A percentile compares a stretch with the other conserved stretches of the same genome.
phyloP scores from a whole-genome alignment of 176 grass and related monocot genomes.

The Echinochloa phyllopogon region DNA sequence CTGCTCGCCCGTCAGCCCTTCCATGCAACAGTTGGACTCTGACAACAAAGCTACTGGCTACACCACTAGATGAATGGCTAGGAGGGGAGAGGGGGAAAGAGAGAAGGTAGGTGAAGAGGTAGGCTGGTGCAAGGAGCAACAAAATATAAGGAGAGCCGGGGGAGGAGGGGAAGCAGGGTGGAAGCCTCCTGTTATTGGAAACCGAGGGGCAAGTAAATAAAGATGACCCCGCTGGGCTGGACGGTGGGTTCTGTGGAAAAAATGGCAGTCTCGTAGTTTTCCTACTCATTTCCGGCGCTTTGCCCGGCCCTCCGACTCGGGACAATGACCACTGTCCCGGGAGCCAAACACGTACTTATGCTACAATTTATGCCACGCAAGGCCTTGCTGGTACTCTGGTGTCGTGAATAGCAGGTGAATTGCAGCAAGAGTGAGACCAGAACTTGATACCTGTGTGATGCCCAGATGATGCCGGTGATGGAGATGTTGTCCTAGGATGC shows the following conservation, averaged over 20 bases:
- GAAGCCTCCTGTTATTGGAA: conserved; percentile 42
- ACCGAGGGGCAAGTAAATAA: conserved; percentile 7
- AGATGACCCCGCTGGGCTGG: conserved; percentile 22
- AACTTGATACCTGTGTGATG: not conserved
- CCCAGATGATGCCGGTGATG: not conserved
- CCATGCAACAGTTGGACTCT: conserved; percentile 40
- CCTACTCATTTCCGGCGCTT: conserved; percentile 53
- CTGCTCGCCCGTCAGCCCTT: conserved; percentile 65
- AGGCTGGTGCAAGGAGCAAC: not conserved
- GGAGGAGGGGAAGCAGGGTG: conserved; percentile 19
- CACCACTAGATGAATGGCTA: conserved; percentile 2
- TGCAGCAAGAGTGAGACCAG: not conserved
- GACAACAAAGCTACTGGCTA: not conserved
- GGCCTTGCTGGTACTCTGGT: not conserved
- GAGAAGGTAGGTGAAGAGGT: not conserved
- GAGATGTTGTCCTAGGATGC: not conserved
- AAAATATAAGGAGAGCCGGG: not conserved
- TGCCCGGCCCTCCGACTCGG: conserved; percentile 16
- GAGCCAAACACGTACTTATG: not conserved
- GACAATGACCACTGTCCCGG: not conserved
- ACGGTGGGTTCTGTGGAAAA: conserved; percentile 44
- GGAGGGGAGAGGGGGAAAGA: not conserved
- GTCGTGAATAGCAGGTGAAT: conserved; percentile 23
- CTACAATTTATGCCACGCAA: conserved; percentile 31
- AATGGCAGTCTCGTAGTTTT: conserved; percentile 30